Evolutionary conservation across 768 basidiomycete genomes (phyloP).

Genomic region (Panus rudis): DNA sequence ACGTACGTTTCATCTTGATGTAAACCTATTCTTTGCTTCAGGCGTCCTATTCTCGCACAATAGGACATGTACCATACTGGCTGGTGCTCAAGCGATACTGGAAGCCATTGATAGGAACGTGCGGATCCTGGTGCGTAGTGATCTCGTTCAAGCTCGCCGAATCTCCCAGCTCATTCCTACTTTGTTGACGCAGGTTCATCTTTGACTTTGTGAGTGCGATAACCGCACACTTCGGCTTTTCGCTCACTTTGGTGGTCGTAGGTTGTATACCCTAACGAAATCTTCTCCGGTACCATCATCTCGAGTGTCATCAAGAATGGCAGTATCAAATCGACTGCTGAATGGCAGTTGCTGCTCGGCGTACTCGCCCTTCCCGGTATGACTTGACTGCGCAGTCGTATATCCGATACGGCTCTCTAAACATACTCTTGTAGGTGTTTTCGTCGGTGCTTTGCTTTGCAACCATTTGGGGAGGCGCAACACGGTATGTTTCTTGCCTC

Average conservation of each 20-base stretch:
- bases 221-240: no score
- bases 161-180: constrained; percentile 5
- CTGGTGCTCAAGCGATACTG: constrained; percentile 60
- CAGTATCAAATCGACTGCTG: constrained; percentile 52
- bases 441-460: constrained; percentile 43
- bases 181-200: constrained; percentile 42
- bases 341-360: constrained; percentile 60
- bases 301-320: constrained; percentile 52
- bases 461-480: constrained; percentile 50
- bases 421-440: constrained; percentile 20
- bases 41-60: not conserved
- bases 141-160: no score
- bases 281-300: constrained; percentile 63
- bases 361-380: constrained; percentile 56
- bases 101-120: constrained; percentile 62
- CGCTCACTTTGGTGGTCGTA: no score
- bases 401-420: not conserved
- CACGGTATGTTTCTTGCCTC: constrained; percentile 32
- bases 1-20: constrained; percentile 28
- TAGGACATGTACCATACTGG: constrained; percentile 52
- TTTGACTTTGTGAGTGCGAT: constrained; percentile 51
- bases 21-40: no score
- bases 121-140: constrained; percentile 58
- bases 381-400: constrained; percentile 21
- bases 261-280: constrained; percentile 69